Evolutionary conservation across 1,284 basidiomycete genomes (phyloP), one percentile per base, ranked within the genome.

Genomic region (Melampsora americana): DNA sequence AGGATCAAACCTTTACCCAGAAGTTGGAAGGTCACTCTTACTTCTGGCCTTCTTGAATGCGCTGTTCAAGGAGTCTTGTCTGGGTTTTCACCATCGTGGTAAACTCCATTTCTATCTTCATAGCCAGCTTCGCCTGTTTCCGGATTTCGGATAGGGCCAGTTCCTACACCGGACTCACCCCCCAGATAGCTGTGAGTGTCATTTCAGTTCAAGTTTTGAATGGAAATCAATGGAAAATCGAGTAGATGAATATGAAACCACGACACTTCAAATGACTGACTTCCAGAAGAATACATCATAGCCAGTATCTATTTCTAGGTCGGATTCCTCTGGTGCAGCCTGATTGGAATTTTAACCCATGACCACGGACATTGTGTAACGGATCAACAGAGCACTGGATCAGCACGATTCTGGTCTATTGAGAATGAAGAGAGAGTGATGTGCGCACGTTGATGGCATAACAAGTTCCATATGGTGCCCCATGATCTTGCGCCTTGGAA

Each of bases 201-300:
- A 9, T 35, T 9, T 35, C 35, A 35, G 35, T 35, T 35, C 35
- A 35, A 35, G 35, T 35, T 35, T 35, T 4, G 9, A 35, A 35
- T 35, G 35, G 9, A 35, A 3, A 9, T 9, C 35, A 35, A n/a
- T 35, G 35, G 9, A 35, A 35, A 35, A 35, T 35, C n/a, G n/a
- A n/a, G n/a, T n/a, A n/a, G 35, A 35, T 35, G 35, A 35, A 35
- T 35, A 3, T 3, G 9, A 35, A 35, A 35, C n/a, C n/a, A n/a
- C n/a, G n/a, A 35, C 9, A 9, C 9, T 35, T 35, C 35, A 35
- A 35, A 62, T 18, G 30, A 69, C 68, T 60, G 16, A 69, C 68
- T 69, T 46, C 69, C 69, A 71, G 60, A 71, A 71, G 46, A 71
- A 71, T 32, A 46, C 39, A 35, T 62, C 60, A 39, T 62, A 71